Evolutionary conservation across 2,329 filamentous ascomycete species (phyloP), one percentile per base, ranked within the genome.

Genomic region (Alternaria angustiovoidea): DNA sequence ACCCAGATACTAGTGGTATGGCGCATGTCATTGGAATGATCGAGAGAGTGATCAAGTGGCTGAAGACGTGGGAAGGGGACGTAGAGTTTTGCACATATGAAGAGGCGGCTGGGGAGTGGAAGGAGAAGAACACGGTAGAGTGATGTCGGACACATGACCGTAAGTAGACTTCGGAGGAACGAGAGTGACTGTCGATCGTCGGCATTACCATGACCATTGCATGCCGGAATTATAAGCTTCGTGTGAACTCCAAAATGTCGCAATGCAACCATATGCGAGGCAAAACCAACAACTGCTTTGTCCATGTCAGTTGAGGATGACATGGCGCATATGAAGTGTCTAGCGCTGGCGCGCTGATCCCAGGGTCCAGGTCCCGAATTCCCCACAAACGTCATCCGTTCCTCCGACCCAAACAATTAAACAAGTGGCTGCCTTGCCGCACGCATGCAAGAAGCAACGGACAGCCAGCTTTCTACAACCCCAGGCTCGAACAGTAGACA

Each of bases 21-120:
- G 84, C 86, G 47, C 86, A 88, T 79, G 81, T 88, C 1, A 83
- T 87, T 67, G 85, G 85, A 0, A 87, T 87, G 85, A 65, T 86
- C 20, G 81, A 85, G 70, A 78, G 83, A 48, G 80, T 86, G 62
- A 74, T 87, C 61, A 68, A 53, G 34, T 87, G 84, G 83, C 54
- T 87, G 67, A 78, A 81, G 72, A 75, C 70, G 4, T 82, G 77
- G 65, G 81, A 78, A 4, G 78, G 78, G 8, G 76, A 80, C 1
- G 81, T 85, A 5, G 79, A 83, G 63, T 85, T 83, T 63, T 76
- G 72, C 51, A 80, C 72, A 11, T 83, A 80, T 74, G 79, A 76
- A 56, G 69, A 79, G 57, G 78, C 81, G 57, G 83, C 82, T 18
- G 71, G 68, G 51, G 73, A 74, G 54, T 84, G 80, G 80, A 76